Conservation (phyloP, 768 basidiomycete species). For the Tricholoma saponaceum region DNA sequence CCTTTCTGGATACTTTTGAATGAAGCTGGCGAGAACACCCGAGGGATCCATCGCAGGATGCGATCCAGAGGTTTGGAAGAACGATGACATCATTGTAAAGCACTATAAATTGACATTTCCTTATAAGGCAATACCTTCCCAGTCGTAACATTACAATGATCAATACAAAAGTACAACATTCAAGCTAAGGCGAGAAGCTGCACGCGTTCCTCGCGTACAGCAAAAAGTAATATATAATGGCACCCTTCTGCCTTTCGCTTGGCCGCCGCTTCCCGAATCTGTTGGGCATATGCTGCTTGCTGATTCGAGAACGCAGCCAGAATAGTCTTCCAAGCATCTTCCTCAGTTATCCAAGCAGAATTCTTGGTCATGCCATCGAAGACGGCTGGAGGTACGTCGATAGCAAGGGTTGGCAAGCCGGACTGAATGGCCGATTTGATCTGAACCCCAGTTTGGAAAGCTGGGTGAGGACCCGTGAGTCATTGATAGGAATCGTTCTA, state of each 20-base stretch:
- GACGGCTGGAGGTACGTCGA: slow-evolving; percentile 57
- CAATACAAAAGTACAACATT: background rate
- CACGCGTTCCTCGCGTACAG: slow-evolving; percentile 64
- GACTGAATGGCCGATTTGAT: slow-evolving; percentile 56
- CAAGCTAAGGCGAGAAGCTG: slow-evolving; percentile 48
- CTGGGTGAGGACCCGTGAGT: slow-evolving; percentile 28
- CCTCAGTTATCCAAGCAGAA: slow-evolving; percentile 66
- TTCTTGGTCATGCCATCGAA: slow-evolving; percentile 62
- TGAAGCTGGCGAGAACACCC: background rate
- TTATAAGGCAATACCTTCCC: too few species aligned
- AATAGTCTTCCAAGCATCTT: slow-evolving; percentile 69
- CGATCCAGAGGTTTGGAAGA: too few species aligned
- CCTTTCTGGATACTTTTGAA: background rate
- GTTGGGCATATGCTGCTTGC: slow-evolving; percentile 58
- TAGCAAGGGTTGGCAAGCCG: slow-evolving; percentile 64
- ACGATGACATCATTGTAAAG: too few species aligned
- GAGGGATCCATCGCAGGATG: background rate
- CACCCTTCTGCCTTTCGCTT: slow-evolving; percentile 64
- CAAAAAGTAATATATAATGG: slow-evolving; percentile 58
- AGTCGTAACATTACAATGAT: background rate
- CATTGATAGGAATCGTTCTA: background rate
- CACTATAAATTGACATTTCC: too few species aligned
- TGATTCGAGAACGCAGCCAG: slow-evolving; percentile 50
- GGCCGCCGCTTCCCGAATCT: slow-evolving; percentile 61
- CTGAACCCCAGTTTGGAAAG: slow-evolving; percentile 57